A percentile compares a stretch with the other conserved stretches of the same genome.
These are phyloP conservation scores for Rhizopus stolonifer DNA, from an alignment of 371 early-diverging fungal genomes.

Conservation along the genomic window DNA sequence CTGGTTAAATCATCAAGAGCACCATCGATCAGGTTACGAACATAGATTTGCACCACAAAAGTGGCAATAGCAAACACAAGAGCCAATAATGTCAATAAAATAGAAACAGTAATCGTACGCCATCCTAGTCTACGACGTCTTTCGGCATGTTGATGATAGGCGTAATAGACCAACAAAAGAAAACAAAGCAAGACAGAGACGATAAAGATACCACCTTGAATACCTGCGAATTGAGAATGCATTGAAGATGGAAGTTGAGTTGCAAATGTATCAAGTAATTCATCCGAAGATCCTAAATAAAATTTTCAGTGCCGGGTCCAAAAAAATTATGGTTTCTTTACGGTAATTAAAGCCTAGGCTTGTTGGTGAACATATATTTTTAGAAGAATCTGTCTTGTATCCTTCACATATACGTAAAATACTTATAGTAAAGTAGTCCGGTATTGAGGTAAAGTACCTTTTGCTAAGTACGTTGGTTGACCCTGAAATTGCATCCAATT, in stretches of 20 bases:
- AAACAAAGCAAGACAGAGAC: conserved; percentile 20
- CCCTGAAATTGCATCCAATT: not conserved
- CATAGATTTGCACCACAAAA: conserved; percentile 13
- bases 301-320: too few relatives aligned
- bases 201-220: conserved; percentile 23
- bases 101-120: not conserved
- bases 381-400: conserved; percentile 1
- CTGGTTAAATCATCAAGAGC: not conserved
- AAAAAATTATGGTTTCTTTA: conserved; percentile 1
- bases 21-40: conserved; percentile 4
- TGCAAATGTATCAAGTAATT: conserved; percentile 5
- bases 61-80: conserved; percentile 14
- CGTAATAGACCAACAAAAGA: conserved; percentile 9
- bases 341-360: conserved; percentile 19
- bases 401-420: conserved; percentile 19
- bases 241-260: conserved; percentile 9
- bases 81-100: conserved; percentile 4
- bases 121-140: not conserved
- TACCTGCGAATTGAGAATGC: conserved; percentile 4
- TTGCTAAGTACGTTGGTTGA: not conserved
- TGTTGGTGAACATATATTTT: conserved; percentile 17
- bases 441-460: not conserved
- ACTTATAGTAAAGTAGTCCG: conserved; percentile 13
- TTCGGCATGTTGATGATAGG: conserved; percentile 6
- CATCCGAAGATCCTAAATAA: conserved; percentile 14